A percentile compares a stretch with the other conserved stretches of the same genome.
Conservation (phyloP, 2,329 filamentous ascomycete genomes). For the Botryotinia globosa region DNA sequence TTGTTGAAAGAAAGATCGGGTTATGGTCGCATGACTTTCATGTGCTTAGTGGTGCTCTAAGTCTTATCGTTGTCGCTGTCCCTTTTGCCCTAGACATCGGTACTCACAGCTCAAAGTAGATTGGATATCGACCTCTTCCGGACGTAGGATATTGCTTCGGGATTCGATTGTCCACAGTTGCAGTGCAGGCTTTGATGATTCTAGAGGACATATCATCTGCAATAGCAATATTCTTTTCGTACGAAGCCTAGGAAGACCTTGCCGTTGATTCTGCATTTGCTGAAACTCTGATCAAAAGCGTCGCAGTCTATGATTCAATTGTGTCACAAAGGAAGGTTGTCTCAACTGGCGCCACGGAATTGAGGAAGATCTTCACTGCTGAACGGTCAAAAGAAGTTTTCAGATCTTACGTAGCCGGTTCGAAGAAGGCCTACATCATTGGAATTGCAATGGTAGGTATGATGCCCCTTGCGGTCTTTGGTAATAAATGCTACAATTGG, state of each 20-base stretch:
- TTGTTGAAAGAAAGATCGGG: slow-evolving; percentile 24
- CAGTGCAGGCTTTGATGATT: neutral
- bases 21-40: slow-evolving; percentile 40
- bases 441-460: neutral
- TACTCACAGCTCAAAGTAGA: neutral
- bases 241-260: too few relatives aligned
- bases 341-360: too few relatives aligned
- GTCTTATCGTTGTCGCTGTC: neutral
- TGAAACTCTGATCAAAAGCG: neutral
- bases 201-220: neutral
- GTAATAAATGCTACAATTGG: too few relatives aligned
- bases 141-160: neutral
- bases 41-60: slow-evolving; percentile 24
- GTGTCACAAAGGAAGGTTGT: neutral
- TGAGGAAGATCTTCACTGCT: neutral
- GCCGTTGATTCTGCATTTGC: neutral
- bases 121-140: neutral
- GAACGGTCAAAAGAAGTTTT: neutral
- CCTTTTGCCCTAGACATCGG: neutral
- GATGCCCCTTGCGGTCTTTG: neutral
- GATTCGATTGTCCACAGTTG: neutral
- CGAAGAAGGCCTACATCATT: neutral
- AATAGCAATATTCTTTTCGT: neutral
- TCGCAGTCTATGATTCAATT: neutral
- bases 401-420: neutral